Conservation (phyloP, 2,329 filamentous ascomycete genomes). For the Phialophora chinensis region DNA sequence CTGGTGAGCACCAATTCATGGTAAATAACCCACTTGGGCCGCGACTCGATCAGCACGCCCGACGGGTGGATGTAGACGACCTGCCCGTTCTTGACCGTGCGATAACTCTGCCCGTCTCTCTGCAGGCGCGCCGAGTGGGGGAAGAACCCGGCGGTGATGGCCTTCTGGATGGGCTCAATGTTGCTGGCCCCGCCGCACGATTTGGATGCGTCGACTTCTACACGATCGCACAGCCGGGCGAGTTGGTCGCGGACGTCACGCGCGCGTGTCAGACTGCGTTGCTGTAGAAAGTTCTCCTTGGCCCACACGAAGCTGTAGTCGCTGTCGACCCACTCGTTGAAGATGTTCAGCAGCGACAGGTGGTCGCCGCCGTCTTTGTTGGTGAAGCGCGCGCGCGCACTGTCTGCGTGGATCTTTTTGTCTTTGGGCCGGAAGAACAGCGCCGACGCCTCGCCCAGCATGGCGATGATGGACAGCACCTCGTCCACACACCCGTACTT, state of each 20-base stretch:
- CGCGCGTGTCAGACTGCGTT: constrained; percentile 84
- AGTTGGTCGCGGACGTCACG: constrained; percentile 93
- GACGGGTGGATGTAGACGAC: constrained; percentile 92
- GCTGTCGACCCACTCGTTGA: constrained; percentile 91
- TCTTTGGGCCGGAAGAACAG: constrained; percentile 96
- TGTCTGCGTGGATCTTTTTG: constrained; percentile 95
- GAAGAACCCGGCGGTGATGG: constrained; percentile 91
- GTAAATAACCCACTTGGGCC: constrained; percentile 84
- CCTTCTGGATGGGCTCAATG: constrained; percentile 79
- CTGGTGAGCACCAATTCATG: constrained; percentile 79
- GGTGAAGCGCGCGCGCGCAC: constrained; percentile 85
- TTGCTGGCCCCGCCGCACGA: constrained; percentile 68
- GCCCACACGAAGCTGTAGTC: constrained; percentile 89
- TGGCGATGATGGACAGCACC: constrained; percentile 88
- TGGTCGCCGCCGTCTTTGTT: constrained; percentile 91
- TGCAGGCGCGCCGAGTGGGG: constrained; percentile 86
- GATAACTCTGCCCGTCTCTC: constrained; percentile 82
- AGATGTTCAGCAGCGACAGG: constrained; percentile 86
- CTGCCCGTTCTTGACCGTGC: constrained; percentile 87
- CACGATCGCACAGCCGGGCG: constrained; percentile 86
- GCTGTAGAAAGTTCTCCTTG: constrained; percentile 91
- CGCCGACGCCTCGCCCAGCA: constrained; percentile 85
- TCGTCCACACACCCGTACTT: constrained; percentile 93
- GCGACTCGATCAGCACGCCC: constrained; percentile 72
- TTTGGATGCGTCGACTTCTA: constrained; percentile 76